phyloP scores from a whole-genome alignment of 2,329 filamentous ascomycete genomes.

The Microcera coccophila region DNA sequence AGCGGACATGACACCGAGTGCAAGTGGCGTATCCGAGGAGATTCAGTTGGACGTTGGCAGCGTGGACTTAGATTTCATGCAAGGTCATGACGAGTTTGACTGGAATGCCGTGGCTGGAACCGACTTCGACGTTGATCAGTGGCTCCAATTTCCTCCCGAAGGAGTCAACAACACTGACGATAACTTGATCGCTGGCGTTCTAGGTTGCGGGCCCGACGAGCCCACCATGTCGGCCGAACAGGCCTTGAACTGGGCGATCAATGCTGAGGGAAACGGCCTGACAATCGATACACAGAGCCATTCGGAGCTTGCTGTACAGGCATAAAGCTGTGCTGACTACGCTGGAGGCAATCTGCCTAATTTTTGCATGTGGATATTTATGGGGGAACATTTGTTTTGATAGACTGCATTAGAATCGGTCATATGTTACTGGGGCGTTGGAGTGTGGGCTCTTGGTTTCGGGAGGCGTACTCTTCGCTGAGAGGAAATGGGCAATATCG shows the following conservation, averaged over 20 bases:
- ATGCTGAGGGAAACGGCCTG: slow-evolving; percentile 23
- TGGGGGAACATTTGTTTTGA: slow-evolving; percentile 16
- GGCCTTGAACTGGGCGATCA: slow-evolving; percentile 28
- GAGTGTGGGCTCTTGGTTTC: slow-evolving; percentile 18
- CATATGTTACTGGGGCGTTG: slow-evolving; percentile 16
- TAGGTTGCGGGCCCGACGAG: slow-evolving; percentile 23
- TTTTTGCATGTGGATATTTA: slow-evolving; percentile 2
- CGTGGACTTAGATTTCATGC: slow-evolving; percentile 46
- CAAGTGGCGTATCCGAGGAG: slow-evolving; percentile 43
- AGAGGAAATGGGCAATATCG: slow-evolving; percentile 9
- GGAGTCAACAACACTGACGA: slow-evolving; percentile 40
- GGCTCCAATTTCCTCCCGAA: slow-evolving; percentile 55
- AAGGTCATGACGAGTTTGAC: slow-evolving; percentile 48
- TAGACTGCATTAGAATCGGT: slow-evolving; percentile 20
- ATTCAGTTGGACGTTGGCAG: slow-evolving; percentile 32
- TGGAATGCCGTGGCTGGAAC: slow-evolving; percentile 51
- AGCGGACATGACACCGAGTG: slow-evolving; percentile 42
- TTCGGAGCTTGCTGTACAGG: slow-evolving; percentile 19
- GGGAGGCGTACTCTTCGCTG: slow-evolving; percentile 16
- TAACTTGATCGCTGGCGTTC: slow-evolving; percentile 33
- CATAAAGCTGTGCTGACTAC: slow-evolving; percentile 9
- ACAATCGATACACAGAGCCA: slow-evolving; percentile 12
- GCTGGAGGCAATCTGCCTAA: slow-evolving; percentile 3
- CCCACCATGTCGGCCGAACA: slow-evolving; percentile 29
- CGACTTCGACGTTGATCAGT: slow-evolving; percentile 57